Percentiles rank a stretch among this genome's conserved stretches.
Conservation (phyloP, 2,329 filamentous ascomycete species). For the Sphaerulina populicola region DNA sequence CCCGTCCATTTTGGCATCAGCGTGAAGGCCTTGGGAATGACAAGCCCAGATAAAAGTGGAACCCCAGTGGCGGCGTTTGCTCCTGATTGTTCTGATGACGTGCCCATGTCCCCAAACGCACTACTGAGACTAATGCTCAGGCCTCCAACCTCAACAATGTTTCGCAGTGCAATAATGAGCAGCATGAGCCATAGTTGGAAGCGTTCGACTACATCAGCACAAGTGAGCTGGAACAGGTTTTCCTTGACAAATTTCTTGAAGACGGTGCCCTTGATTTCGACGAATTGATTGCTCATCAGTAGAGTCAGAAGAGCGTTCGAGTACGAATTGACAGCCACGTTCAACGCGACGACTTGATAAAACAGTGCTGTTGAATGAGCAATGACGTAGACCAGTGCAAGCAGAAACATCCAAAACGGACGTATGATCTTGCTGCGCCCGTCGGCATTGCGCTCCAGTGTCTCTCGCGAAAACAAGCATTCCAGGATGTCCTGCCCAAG, state of each 20-base stretch:
- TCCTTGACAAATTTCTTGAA: constrained; percentile 99
- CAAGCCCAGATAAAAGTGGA: constrained; percentile 53
- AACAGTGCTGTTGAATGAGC: constrained; percentile 81
- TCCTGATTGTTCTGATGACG: constrained; percentile 24
- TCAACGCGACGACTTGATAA: constrained; percentile 95
- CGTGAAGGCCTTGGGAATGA: constrained; percentile 84
- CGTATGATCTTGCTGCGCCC: constrained; percentile 85
- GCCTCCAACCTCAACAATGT: constrained; percentile 90
- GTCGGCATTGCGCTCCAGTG: constrained; percentile 74
- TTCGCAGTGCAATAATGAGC: constrained; percentile 88
- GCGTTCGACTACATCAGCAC: constrained; percentile 90
- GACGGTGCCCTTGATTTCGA: constrained; percentile 96
- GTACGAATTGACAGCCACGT: constrained; percentile 97
- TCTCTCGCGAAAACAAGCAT: constrained; percentile 88
- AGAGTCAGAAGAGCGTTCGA: constrained; percentile 90
- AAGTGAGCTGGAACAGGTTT: constrained; percentile 91
- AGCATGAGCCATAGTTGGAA: constrained; percentile 98
- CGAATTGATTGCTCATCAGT: constrained; percentile 93
- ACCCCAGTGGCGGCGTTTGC: constrained; percentile 44
- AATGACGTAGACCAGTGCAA: constrained; percentile 81
- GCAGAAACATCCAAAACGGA: constrained; percentile 81
- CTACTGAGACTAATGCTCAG: constrained; percentile 48
- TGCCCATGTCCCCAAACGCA: constrained; percentile 16
- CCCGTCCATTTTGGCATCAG: constrained; percentile 78
- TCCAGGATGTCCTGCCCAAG: constrained; percentile 94